phyloP scores from a whole-genome alignment of 768 basidiomycete genomes.

The Pulveroboletus sp. region DNA sequence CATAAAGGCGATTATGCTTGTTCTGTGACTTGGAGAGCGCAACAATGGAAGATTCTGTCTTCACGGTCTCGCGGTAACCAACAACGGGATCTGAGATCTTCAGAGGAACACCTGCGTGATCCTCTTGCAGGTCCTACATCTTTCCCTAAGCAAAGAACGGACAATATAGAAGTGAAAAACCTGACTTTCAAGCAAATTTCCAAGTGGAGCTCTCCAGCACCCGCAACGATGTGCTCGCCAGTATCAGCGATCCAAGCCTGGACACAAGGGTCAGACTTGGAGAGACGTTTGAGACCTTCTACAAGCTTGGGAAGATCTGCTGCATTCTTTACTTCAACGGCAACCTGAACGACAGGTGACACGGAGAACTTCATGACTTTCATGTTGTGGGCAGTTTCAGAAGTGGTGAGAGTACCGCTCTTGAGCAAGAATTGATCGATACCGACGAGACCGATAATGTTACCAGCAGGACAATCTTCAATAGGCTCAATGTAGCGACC shows the following conservation, averaged over 20 bases:
- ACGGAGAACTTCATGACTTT: conserved; percentile 99
- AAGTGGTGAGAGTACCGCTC: conserved; percentile 95
- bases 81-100: conserved; percentile 98
- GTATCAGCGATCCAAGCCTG: conserved; percentile 89
- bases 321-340: conserved; percentile 99
- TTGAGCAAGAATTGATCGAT: conserved; percentile 99
- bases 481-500: conserved; percentile 98
- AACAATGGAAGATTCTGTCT: conserved; percentile 89
- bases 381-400: conserved; percentile 99
- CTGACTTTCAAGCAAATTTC: conserved; percentile 97
- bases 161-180: background rate
- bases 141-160: background rate
- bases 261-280: conserved; percentile 99
- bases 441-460: conserved; percentile 98
- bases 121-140: conserved; percentile 93
- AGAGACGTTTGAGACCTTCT: conserved; percentile 99
- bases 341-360: conserved; percentile 97
- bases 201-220: conserved; percentile 98
- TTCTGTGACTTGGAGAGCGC: conserved; percentile 99
- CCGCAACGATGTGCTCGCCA: conserved; percentile 98
- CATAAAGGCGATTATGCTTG: conserved; percentile 99
- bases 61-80: conserved; percentile 96
- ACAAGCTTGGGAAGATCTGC: conserved; percentile 98
- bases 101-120: conserved; percentile 98
- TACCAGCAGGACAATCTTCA: conserved; percentile 98